Base-by-base conservation (phyloP, 768 basidiomycete species). In the Boletus insuetus region DNA sequence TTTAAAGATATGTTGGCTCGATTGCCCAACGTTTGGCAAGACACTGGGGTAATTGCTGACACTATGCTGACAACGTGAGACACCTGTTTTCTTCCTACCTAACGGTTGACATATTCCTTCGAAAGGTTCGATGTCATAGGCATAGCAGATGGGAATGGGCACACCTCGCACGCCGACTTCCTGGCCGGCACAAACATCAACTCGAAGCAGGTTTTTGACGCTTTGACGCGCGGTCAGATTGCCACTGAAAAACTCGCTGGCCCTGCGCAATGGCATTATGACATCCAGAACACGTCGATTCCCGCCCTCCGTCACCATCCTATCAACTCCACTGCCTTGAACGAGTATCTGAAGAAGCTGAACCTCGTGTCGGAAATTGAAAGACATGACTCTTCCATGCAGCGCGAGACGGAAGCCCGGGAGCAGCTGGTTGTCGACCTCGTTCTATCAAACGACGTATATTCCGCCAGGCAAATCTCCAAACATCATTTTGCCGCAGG, bases 341-440 rank as follows among this genome's bases (percentile, higher is more conserved):
- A 71, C 11, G 75, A 81, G 26, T 61, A 65, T 45, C 66, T 87
- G 40, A 68, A 69, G 32, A 65, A 61, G 40, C 80, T 80, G 63
- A 75, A 83, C 59, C 67, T 86, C 10, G 61, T 61, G 8, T 58
- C 69, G 7, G 72, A 73, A 49, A 61, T 68, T 20, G 70, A 75
- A 17, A 72, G 72, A n/a, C 67, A 80, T 7, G 64, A 65, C 1
- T 49, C 66, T 41, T 80, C 80, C 10, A 58, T 77, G 10, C 75
- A 74, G 53, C 74, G 76, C 57, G 82, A 89, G 65, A 69, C 69
- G 11, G 76, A 79, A 46, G 82, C 86, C 4, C 77, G 81, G 24
- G 80, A 87, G 54, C 81, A 86, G 61, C 66, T 92, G 3, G 76
- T 79, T 20, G 60, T 87, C 38, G 89, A 92, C 67, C 73, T 91